Percentiles rank a stretch among this genome's conserved stretches.
Conservation (phyloP, 2,329 filamentous ascomycete species). For the Scytalidium lignicola region DNA sequence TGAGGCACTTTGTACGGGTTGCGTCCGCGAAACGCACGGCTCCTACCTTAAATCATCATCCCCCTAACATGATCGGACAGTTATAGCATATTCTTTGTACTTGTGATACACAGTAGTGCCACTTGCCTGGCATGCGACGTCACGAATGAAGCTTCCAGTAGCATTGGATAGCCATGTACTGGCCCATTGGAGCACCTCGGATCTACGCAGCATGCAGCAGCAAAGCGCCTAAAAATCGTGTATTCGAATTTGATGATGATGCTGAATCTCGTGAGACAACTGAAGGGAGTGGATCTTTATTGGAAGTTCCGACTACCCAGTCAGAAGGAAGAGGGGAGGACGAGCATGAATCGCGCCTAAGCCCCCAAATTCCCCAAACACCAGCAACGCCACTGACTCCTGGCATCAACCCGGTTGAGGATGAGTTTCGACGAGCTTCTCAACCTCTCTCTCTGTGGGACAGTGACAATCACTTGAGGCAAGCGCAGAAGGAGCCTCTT, state of each 20-base stretch:
- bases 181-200: conserved; percentile 79
- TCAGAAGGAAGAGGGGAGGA: conserved; percentile 18
- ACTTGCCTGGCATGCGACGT: conserved; percentile 25
- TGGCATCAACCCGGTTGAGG: conserved; percentile 53
- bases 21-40: too few species aligned
- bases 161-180: conserved; percentile 65
- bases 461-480: conserved; percentile 4
- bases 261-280: conserved; percentile 34
- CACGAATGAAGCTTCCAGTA: conserved; percentile 27
- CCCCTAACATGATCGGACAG: not conserved
- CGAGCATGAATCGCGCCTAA: conserved; percentile 15
- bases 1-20: too few species aligned
- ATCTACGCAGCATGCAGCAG: conserved; percentile 75
- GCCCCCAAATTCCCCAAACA: conserved; percentile 29
- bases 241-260: conserved; percentile 58
- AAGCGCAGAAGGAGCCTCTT: conserved; percentile 54
- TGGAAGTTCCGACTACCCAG: conserved; percentile 20
- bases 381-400: conserved; percentile 53
- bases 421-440: conserved; percentile 34
- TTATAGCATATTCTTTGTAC: not conserved
- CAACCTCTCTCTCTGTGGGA: conserved; percentile 7
- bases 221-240: conserved; percentile 44
- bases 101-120: conserved; percentile 8
- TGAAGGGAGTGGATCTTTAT: conserved; percentile 29
- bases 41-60: not conserved